These are phyloP conservation scores for Penicillium antarcticum DNA, from an alignment of 495 filamentous ascomycete species.

Conservation along the genomic window DNA sequence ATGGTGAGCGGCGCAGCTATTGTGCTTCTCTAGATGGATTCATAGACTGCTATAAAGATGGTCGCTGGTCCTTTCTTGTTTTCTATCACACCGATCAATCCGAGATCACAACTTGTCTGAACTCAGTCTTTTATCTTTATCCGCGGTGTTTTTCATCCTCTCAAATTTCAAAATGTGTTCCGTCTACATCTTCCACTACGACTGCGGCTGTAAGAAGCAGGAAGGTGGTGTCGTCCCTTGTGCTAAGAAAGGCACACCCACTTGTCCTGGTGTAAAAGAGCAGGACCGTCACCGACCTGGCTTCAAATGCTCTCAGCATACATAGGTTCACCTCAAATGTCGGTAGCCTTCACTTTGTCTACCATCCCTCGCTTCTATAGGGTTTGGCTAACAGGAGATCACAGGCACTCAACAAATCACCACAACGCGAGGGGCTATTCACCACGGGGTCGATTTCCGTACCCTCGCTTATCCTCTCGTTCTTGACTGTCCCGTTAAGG, in stretches of 20 bases:
- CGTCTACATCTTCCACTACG: conserved; percentile 40
- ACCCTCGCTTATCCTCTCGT: not conserved
- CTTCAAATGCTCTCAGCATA: conserved; percentile 36
- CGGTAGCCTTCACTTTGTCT: no score
- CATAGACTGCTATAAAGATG: conserved; percentile 17
- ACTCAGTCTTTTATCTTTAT: not conserved
- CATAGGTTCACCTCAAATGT: no score
- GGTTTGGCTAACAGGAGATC: not conserved
- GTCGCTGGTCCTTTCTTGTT: conserved; percentile 9
- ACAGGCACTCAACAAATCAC: not conserved
- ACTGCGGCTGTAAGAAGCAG: conserved; percentile 38
- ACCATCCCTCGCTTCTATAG: not conserved
- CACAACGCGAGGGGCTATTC: not conserved
- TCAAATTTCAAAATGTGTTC: conserved; percentile 12
- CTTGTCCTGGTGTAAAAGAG: conserved; percentile 35
- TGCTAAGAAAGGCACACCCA: conserved; percentile 30
- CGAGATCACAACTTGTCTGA: not conserved
- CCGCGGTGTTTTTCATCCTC: not conserved
- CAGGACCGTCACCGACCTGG: conserved; percentile 33
- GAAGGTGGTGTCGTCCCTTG: conserved; percentile 38
- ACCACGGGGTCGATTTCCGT: not conserved
- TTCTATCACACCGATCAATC: conserved; percentile 4
- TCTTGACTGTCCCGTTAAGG: not conserved
- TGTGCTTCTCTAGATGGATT: not conserved
- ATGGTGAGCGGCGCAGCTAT: conserved; percentile 13